Base-by-base conservation (phyloP, 2,329 filamentous ascomycete species). In the Thielaviopsis euricoi region DNA sequence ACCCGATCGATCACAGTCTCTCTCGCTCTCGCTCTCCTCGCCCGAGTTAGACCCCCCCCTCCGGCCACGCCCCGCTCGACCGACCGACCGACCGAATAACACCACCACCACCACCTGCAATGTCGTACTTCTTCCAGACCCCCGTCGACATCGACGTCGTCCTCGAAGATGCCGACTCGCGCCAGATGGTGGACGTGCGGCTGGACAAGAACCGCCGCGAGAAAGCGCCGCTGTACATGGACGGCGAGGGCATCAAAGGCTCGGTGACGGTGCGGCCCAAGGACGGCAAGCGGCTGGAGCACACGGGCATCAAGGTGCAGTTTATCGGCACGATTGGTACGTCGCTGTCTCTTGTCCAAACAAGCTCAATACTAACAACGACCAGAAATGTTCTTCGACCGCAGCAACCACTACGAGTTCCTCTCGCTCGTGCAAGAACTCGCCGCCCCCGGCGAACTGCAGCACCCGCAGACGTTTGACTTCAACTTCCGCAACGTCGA, bases 401-500 rank as follows among this genome's bases (percentile, higher is more conserved):
- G 93, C 68, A 91, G 91, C 66, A 98, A 96, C 71, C 93, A 97
- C 75, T 95, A 98, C 77, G 93, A 98, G 74, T 98, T 98, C 73
- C 85, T 98, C 61, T 95, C 89, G 40, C 82, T 97, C 26, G 91
- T 93, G 66, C 94, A 97, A 73, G 93, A 98, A 73, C 83, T 98
- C 48, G 93, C 93, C 19, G 90, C 93, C 19, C 93, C 93, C 1
- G 93, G 93, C 71, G 93, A 98, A 76, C 86, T 98, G 59, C 93
- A 97, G 70, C 94, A 98, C 73, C 93, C 93, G 50, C 93, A 98
- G 75, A 96, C 90, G 53, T 96, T 95, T 71, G 89, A 95, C 64
- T 98, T 98, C 81, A 95, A 96, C 76, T 98, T 98, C 82, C 97
- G 97, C 73, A 98, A 97, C 71, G 89, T 98, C 66, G 93, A 98